Evolutionary conservation across 257 asterid species (phyloP).

Genomic region (Paulownia fortunei): DNA sequence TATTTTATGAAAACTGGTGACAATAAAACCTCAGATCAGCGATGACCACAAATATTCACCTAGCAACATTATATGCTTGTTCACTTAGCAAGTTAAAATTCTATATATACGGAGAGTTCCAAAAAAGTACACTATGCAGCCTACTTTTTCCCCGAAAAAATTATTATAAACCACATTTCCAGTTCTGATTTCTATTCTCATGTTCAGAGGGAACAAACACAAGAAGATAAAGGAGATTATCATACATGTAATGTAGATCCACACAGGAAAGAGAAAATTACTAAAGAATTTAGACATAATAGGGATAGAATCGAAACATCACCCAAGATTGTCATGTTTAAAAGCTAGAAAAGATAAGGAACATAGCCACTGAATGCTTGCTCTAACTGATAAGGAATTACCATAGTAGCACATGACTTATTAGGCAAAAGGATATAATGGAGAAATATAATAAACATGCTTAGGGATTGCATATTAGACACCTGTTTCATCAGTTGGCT

Average conservation of each 20-base stretch:
- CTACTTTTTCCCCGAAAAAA: neutral
- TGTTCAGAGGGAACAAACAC: neutral
- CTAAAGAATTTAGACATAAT: neutral
- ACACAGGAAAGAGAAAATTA: neutral
- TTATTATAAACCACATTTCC: neutral
- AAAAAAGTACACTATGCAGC: neutral
- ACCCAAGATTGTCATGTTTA: neutral
- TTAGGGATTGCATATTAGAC: neutral
- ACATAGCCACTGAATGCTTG: neutral
- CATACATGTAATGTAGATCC: neutral
- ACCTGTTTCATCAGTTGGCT: neutral
- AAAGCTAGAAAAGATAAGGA: neutral
- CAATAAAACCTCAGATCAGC: neutral
- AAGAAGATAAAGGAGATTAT: neutral
- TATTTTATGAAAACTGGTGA: slow-evolving; percentile 13
- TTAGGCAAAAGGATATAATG: neutral
- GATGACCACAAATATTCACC: neutral
- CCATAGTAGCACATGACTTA: neutral
- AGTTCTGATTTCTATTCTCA: neutral
- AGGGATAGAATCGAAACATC: neutral
- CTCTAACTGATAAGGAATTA: neutral
- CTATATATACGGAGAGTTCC: neutral
- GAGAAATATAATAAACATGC: neutral
- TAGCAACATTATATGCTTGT: neutral
- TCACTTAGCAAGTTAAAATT: neutral